Evolutionary conservation across 2,329 filamentous ascomycete genomes (phyloP).

Genomic region (Aspergillus unguis): DNA sequence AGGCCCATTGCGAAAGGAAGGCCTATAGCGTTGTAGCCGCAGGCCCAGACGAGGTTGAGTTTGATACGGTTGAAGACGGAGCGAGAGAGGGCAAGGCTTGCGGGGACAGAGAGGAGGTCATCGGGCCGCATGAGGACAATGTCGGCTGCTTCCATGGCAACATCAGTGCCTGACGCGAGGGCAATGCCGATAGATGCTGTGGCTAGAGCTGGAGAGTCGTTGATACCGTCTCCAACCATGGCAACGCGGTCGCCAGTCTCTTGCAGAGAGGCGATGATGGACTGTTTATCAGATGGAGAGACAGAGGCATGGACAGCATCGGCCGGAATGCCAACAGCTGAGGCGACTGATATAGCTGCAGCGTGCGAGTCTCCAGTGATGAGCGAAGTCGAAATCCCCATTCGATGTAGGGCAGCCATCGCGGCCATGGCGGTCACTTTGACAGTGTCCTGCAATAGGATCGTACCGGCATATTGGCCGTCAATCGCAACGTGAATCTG

Average conservation of each 20-base stretch:
- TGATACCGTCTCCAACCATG: constrained; percentile 98
- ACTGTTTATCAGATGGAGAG: constrained; percentile 85
- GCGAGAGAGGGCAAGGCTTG: constrained; percentile 74
- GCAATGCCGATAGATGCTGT: constrained; percentile 92
- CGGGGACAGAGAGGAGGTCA: constrained; percentile 89
- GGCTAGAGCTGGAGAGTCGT: constrained; percentile 91
- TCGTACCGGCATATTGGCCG: constrained; percentile 71
- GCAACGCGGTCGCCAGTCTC: constrained; percentile 72
- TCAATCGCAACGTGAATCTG: constrained; percentile 91
- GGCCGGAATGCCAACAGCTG: constrained; percentile 72
- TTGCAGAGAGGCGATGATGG: constrained; percentile 76
- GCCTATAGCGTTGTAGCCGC: constrained; percentile 85
- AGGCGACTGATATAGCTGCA: constrained; percentile 79
- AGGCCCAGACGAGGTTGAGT: constrained; percentile 88
- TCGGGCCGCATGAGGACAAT: constrained; percentile 93
- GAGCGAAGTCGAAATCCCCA: constrained; percentile 84
- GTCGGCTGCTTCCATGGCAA: constrained; percentile 95
- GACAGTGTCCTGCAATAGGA: constrained; percentile 84
- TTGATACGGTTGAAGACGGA: constrained; percentile 91
- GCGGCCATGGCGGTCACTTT: constrained; percentile 81
- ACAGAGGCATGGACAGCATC: constrained; percentile 81
- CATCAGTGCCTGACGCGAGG: constrained; percentile 87
- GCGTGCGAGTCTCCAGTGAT: constrained; percentile 89
- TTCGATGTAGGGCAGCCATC: constrained; percentile 74
- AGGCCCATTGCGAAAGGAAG: constrained; percentile 96